Conservation (phyloP, 2,329 filamentous ascomycete genomes). For the Diplodia mutila region DNA sequence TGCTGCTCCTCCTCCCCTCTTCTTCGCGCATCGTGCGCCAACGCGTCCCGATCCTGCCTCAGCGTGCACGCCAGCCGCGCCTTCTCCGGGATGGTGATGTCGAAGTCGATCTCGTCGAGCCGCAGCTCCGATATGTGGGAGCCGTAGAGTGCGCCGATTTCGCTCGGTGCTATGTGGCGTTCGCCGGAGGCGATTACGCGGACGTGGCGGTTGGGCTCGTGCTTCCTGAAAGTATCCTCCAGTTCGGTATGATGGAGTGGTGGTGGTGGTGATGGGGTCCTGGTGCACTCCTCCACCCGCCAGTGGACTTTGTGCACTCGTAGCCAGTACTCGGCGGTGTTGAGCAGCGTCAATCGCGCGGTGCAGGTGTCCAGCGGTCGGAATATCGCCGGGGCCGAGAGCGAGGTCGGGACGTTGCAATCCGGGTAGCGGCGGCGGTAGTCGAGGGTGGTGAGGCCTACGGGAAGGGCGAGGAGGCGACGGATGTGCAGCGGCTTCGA, state of each 20-base stretch:
- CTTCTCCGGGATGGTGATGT: not conserved
- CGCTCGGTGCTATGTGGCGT: not conserved
- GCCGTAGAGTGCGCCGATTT: not conserved
- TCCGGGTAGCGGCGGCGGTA: not conserved
- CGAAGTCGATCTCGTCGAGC: not conserved
- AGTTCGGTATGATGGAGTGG: not conserved
- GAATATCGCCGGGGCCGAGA: not conserved
- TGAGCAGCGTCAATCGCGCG: not conserved
- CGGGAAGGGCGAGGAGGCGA: not conserved
- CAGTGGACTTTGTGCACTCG: not conserved
- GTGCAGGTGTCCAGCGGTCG: not conserved
- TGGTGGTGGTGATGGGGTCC: not conserved
- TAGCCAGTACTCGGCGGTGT: not conserved
- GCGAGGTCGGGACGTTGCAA: not conserved
- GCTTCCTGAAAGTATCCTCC: not conserved
- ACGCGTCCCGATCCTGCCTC: not conserved
- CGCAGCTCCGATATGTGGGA: not conserved
- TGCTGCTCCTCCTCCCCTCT: not conserved
- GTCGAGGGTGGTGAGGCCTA: not conserved
- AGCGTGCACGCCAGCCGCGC: not conserved
- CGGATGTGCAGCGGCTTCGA: not conserved
- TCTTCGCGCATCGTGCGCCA: not conserved
- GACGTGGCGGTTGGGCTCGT: not conserved
- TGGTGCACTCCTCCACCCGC: not conserved
- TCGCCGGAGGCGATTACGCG: not conserved